phyloP scores from a whole-genome alignment of 1,284 basidiomycete genomes.

The Cryptococcus sp. region DNA sequence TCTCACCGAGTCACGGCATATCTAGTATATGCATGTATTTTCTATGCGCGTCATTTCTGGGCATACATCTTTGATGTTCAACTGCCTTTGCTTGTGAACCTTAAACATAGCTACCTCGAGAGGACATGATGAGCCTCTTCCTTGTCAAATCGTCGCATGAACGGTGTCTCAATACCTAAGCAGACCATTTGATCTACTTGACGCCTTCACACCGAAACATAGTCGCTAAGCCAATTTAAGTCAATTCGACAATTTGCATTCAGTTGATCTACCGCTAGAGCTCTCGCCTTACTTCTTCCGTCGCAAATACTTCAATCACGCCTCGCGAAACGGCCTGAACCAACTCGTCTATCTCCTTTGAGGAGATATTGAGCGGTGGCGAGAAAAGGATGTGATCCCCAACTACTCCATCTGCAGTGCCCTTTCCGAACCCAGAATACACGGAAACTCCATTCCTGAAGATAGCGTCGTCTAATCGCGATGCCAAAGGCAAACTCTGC shows the following conservation, averaged over 20 bases:
- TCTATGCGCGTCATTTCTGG: too few relatives aligned
- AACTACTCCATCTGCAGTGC: slow-evolving; percentile 28
- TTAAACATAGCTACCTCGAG: too few relatives aligned
- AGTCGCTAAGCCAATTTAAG: too few relatives aligned
- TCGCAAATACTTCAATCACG: slow-evolving; percentile 9
- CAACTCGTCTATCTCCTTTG: slow-evolving; percentile 23
- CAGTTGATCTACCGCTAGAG: not conserved
- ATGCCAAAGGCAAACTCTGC: slow-evolving; percentile 14
- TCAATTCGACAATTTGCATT: not conserved
- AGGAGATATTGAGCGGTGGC: slow-evolving; percentile 34
- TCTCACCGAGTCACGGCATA: too few relatives aligned
- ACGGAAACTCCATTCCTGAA: slow-evolving; percentile 24
- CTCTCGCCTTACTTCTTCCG: not conserved
- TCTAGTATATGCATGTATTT: too few relatives aligned
- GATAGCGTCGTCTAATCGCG: slow-evolving; percentile 19
- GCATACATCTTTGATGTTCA: too few relatives aligned
- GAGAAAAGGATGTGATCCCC: slow-evolving; percentile 40
- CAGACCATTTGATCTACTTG: too few relatives aligned
- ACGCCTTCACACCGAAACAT: too few relatives aligned
- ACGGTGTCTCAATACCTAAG: too few relatives aligned
- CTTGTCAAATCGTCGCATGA: too few relatives aligned
- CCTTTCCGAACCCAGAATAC: slow-evolving; percentile 28
- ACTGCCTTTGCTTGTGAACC: too few relatives aligned
- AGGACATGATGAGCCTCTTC: too few relatives aligned
- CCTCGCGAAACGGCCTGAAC: slow-evolving; percentile 15